Evolutionary conservation across 805 yeast species (phyloP).

Genomic region (Novakomyces olei): DNA sequence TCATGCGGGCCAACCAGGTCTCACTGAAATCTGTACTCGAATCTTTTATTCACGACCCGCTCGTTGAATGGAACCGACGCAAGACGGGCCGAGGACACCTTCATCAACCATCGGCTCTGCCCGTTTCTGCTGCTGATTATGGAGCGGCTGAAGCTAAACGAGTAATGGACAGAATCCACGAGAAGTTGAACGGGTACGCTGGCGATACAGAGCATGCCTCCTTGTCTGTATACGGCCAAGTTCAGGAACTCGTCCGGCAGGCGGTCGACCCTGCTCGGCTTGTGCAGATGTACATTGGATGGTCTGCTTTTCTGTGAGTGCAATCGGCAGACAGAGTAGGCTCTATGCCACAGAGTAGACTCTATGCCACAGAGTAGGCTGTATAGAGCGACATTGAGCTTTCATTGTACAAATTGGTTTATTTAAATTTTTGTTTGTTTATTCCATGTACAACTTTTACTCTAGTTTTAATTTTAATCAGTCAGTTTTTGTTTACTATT

Average conservation of each 20-base stretch:
- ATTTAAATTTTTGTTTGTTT: too few relatives aligned
- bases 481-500: too few relatives aligned
- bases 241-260: slow-evolving; percentile 64
- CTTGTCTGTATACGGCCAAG: slow-evolving; percentile 79
- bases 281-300: slow-evolving; percentile 79
- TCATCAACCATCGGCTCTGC: background rate
- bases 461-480: too few relatives aligned
- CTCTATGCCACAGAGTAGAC: too few relatives aligned
- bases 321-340: too few relatives aligned
- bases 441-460: too few relatives aligned
- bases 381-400: too few relatives aligned
- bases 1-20: slow-evolving; percentile 59
- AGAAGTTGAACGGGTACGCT: slow-evolving; percentile 33
- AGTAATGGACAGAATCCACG: slow-evolving; percentile 58
- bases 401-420: too few relatives aligned
- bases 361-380: too few relatives aligned
- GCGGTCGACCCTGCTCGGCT: slow-evolving; percentile 53
- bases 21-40: slow-evolving; percentile 76
- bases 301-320: slow-evolving; percentile 38
- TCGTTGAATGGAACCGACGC: slow-evolving; percentile 48
- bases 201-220: slow-evolving; percentile 44
- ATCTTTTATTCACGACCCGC: slow-evolving; percentile 79
- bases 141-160: slow-evolving; percentile 31
- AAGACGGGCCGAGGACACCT: slow-evolving; percentile 16
- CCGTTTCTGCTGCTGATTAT: background rate